Evolutionary conservation across 257 asterid genomes (phyloP).

Genomic region (Coffea eugenioides): DNA sequence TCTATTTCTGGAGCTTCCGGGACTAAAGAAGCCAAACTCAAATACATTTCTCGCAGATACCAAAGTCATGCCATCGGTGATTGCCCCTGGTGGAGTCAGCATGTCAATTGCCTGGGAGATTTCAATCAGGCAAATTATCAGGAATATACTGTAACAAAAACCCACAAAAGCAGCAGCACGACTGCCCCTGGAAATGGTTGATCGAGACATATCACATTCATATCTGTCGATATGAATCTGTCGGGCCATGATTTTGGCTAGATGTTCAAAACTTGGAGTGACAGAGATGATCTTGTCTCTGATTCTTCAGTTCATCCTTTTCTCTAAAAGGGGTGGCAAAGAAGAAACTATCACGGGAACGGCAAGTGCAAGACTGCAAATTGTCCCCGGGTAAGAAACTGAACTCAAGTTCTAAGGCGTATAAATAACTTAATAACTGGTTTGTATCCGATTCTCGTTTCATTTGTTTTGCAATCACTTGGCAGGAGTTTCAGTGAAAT

Average conservation of each 20-base stretch:
- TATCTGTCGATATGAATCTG: background rate
- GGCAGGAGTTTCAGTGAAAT: too few species aligned
- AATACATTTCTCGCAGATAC: slow-evolving; percentile 17
- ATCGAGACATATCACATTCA: background rate
- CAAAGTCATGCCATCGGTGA: slow-evolving; percentile 3
- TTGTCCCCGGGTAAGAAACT: too few species aligned
- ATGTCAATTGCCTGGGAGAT: background rate
- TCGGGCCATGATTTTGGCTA: too few species aligned
- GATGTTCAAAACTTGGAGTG: too few species aligned
- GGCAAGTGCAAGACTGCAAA: too few species aligned
- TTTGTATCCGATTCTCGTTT: too few species aligned
- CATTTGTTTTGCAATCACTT: too few species aligned
- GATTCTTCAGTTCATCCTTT: background rate
- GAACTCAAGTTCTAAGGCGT: too few species aligned
- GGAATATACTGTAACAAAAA: background rate
- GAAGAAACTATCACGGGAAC: too few species aligned
- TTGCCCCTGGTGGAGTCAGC: background rate
- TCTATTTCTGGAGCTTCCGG: slow-evolving; percentile 18
- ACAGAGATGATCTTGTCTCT: background rate
- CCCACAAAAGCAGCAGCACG: background rate
- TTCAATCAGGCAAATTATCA: background rate
- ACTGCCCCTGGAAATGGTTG: background rate
- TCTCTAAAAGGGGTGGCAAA: too few species aligned
- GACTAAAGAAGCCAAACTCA: background rate
- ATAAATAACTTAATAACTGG: too few species aligned